These are phyloP conservation scores for Fusarium sp. DNA, from an alignment of 2,329 filamentous ascomycete species.

Conservation along the genomic window DNA sequence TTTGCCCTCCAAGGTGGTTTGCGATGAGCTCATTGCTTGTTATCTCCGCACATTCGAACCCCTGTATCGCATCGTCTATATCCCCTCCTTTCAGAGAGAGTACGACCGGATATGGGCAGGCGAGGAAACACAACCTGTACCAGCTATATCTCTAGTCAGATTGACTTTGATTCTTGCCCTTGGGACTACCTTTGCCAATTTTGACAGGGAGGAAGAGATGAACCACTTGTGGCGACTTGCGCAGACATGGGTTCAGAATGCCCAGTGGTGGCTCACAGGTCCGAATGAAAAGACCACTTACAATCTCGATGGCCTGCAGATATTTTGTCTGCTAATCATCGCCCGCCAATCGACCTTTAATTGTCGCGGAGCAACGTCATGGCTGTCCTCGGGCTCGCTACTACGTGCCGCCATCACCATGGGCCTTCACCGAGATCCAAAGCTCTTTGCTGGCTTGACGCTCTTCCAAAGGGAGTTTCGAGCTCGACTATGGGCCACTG, in stretches of 20 bases:
- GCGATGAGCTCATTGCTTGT: slow-evolving; percentile 33
- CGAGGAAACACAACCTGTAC: neutral
- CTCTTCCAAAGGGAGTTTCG: slow-evolving; percentile 35
- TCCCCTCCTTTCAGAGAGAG: slow-evolving; percentile 38
- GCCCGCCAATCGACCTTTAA: slow-evolving; percentile 41
- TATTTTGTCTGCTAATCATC: slow-evolving; percentile 38
- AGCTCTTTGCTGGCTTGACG: slow-evolving; percentile 30
- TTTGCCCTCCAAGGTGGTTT: slow-evolving; percentile 28
- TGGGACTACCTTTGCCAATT: slow-evolving; percentile 36
- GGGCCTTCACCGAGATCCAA: slow-evolving; percentile 39
- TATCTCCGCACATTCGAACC: slow-evolving; percentile 43
- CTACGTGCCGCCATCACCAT: slow-evolving; percentile 41
- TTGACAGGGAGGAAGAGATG: slow-evolving; percentile 21
- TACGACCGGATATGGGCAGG: slow-evolving; percentile 34
- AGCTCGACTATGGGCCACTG: slow-evolving; percentile 38
- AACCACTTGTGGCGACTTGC: slow-evolving; percentile 26
- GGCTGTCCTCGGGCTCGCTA: slow-evolving; percentile 39
- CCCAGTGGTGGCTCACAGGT: slow-evolving; percentile 42
- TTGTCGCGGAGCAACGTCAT: slow-evolving; percentile 39
- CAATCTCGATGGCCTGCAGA: slow-evolving; percentile 39
- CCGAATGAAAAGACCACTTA: slow-evolving; percentile 40
- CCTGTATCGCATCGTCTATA: slow-evolving; percentile 39
- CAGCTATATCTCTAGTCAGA: slow-evolving; percentile 35
- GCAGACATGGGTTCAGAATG: slow-evolving; percentile 41
- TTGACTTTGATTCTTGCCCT: slow-evolving; percentile 36